Conservation (phyloP, 352 stramenopile genomes). For the Phytophthora nicotianae region DNA sequence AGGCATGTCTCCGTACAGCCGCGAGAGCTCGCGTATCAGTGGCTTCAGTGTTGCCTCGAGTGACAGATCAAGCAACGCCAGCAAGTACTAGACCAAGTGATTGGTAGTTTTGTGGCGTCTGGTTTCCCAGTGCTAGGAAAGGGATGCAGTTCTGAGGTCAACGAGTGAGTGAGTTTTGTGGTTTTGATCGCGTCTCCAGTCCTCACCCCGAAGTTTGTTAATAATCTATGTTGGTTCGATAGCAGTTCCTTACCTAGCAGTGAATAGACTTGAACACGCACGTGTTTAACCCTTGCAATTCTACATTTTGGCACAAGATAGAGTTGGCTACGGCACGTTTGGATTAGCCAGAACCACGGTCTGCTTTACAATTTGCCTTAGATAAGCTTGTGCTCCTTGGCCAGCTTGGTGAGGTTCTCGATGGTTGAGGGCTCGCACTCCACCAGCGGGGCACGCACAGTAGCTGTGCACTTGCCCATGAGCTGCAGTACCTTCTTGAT, state of each 20-base stretch:
- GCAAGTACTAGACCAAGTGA: constrained; percentile 33
- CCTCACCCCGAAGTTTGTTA: constrained; percentile 14
- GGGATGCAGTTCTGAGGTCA: constrained; percentile 24
- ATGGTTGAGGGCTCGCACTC: constrained; percentile 72
- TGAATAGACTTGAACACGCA: constrained; percentile 7
- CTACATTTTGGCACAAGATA: constrained; percentile 14
- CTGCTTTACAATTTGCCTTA: constrained; percentile 35
- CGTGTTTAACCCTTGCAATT: constrained; percentile 8
- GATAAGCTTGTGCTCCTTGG: constrained; percentile 81
- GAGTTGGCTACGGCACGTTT: constrained; percentile 19
- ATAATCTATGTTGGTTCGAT: constrained; percentile 32
- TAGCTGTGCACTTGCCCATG: constrained; percentile 82
- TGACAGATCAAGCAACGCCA: constrained; percentile 34
- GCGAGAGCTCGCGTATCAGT: constrained; percentile 69
- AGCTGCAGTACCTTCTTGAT: constrained; percentile 91
- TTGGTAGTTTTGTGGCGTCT: constrained; percentile 32
- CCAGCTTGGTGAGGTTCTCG: constrained; percentile 61
- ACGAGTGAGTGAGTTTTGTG: constrained; percentile 31
- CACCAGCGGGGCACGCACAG: constrained; percentile 79
- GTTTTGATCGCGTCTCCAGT: constrained; percentile 24
- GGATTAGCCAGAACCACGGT: constrained; percentile 10
- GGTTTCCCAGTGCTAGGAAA: constrained; percentile 22
- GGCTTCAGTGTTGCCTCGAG: constrained; percentile 54
- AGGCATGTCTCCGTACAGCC: constrained; percentile 62
- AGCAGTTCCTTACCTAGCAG: constrained; percentile 10